phyloP scores from a whole-genome alignment of 164 flowering plant genomes.

The Annona cherimola region DNA sequence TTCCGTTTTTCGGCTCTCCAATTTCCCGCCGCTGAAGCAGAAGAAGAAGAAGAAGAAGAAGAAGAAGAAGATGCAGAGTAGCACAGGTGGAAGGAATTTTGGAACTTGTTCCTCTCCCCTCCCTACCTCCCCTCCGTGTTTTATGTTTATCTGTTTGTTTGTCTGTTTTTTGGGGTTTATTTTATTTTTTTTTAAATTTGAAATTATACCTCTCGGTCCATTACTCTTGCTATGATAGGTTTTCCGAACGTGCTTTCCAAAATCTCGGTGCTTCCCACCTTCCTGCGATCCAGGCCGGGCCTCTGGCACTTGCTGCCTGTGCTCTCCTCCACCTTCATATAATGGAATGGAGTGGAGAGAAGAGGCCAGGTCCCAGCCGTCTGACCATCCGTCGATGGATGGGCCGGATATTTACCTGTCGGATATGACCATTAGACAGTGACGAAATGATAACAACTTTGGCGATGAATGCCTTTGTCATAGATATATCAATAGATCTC shows the following conservation, averaged over 20 bases:
- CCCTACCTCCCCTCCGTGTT: neutral
- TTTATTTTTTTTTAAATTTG: neutral
- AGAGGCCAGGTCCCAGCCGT: no score
- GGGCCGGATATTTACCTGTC: no score
- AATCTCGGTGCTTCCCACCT: neutral
- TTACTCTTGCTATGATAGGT: neutral
- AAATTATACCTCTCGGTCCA: neutral
- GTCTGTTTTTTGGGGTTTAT: neutral
- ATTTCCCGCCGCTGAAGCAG: neutral
- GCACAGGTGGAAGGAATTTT: neutral
- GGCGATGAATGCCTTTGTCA: no score
- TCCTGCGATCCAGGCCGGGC: neutral
- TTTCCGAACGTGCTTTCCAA: neutral
- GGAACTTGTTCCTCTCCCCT: neutral
- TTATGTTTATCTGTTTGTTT: neutral
- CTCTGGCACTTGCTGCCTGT: no score
- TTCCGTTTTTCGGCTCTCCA: neutral
- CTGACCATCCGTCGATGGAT: no score
- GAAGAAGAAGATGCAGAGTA: neutral
- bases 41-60: neutral
- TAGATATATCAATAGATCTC: no score
- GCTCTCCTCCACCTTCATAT: no score
- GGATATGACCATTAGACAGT: no score
- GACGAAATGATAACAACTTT: no score
- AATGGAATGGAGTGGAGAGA: no score